phyloP scores from a whole-genome alignment of 495 filamentous ascomycete species.

The Podospora appendiculata region DNA sequence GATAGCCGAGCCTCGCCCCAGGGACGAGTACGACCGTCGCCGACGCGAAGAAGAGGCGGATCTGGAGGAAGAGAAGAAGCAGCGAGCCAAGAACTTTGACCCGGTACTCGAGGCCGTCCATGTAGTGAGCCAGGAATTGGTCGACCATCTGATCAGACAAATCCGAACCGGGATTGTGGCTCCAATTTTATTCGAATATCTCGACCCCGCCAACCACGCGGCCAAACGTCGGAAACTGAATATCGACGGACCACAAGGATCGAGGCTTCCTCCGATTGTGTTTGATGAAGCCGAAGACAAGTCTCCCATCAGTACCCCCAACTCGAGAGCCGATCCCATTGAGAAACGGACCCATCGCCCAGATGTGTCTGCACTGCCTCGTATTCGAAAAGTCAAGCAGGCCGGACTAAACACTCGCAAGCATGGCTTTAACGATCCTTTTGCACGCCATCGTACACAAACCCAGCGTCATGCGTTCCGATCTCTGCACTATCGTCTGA shows the following conservation, averaged over 20 bases:
- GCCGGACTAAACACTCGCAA: slow-evolving; percentile 52
- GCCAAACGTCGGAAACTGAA: slow-evolving; percentile 69
- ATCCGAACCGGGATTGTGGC: slow-evolving; percentile 77
- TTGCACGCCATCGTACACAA: slow-evolving; percentile 56
- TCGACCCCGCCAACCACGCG: slow-evolving; percentile 73
- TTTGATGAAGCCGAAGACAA: slow-evolving; percentile 49
- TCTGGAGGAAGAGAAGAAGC: slow-evolving; percentile 76
- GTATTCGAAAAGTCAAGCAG: slow-evolving; percentile 59
- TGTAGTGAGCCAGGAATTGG: slow-evolving; percentile 70
- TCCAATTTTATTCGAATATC: slow-evolving; percentile 71
- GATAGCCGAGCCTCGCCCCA: slow-evolving; percentile 40
- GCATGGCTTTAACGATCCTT: slow-evolving; percentile 68
- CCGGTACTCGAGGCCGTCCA: slow-evolving; percentile 76
- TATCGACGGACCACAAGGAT: slow-evolving; percentile 59
- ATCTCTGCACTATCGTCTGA: slow-evolving; percentile 46
- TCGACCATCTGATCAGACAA: slow-evolving; percentile 74
- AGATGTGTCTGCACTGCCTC: slow-evolving; percentile 59
- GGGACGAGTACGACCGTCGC: slow-evolving; percentile 35
- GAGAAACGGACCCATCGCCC: slow-evolving; percentile 42
- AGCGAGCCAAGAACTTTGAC: slow-evolving; percentile 75
- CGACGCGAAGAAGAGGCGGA: slow-evolving; percentile 63
- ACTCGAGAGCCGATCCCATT: slow-evolving; percentile 53
- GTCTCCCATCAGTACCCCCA: slow-evolving; percentile 54
- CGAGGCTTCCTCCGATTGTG: slow-evolving; percentile 27
- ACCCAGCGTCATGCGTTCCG: slow-evolving; percentile 37